Evolutionary conservation across 228 moss, liverwort and hornwort species (phyloP).

Genomic region (Sphagnum magellanicum): DNA sequence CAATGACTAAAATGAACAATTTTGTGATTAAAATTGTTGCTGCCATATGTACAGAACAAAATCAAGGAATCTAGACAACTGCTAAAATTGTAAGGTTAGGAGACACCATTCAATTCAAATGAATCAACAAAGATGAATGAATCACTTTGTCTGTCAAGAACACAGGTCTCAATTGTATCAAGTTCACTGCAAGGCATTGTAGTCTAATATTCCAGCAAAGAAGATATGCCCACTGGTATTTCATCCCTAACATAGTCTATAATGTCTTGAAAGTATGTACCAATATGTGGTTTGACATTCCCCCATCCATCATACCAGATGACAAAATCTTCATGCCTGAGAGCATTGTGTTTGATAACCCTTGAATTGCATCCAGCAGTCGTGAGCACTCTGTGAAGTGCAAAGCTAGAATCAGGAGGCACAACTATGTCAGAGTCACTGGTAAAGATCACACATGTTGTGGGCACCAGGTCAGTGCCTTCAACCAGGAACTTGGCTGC

Average conservation of each 20-base stretch:
- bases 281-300: constrained; percentile 32
- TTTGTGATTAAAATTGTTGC: too few relatives aligned
- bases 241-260: constrained; percentile 41
- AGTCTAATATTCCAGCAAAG: too few relatives aligned
- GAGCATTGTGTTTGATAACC: constrained; percentile 26
- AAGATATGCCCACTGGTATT: not conserved
- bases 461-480: constrained; percentile 27
- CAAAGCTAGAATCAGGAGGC: constrained; percentile 55
- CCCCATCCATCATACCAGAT: constrained; percentile 66
- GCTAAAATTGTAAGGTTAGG: too few relatives aligned
- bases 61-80: too few relatives aligned
- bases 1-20: too few relatives aligned
- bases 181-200: too few relatives aligned
- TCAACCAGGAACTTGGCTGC: constrained; percentile 4
- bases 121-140: too few relatives aligned
- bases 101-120: too few relatives aligned
- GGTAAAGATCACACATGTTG: constrained; percentile 46
- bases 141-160: too few relatives aligned
- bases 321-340: constrained; percentile 73
- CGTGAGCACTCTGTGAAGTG: constrained; percentile 41
- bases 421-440: constrained; percentile 57
- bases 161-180: too few relatives aligned
- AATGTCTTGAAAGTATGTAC: constrained; percentile 37
- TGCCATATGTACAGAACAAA: too few relatives aligned
- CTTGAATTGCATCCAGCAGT: constrained; percentile 49